phyloP scores from a whole-genome alignment of 2,329 filamentous ascomycete genomes.

The Apiospora malaysiana region DNA sequence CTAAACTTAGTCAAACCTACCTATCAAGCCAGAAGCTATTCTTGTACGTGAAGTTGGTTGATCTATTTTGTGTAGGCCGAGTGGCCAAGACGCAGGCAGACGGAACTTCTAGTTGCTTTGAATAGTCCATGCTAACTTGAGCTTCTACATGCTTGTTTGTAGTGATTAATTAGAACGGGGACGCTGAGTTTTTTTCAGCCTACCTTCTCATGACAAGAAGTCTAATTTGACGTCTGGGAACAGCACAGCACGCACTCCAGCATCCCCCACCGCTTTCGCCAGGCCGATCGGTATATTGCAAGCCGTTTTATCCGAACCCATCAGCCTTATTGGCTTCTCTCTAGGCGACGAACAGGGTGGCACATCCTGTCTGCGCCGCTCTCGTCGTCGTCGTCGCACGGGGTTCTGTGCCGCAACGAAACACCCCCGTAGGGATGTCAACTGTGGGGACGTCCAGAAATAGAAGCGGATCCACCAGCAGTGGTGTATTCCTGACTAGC shows the following conservation, averaged over 20 bases:
- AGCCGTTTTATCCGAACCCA: not conserved
- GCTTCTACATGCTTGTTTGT: not conserved
- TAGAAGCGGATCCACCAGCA: not conserved
- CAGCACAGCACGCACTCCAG: not conserved
- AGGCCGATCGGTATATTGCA: not conserved
- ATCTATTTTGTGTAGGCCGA: not conserved
- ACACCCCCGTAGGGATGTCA: not conserved
- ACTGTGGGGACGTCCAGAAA: not conserved
- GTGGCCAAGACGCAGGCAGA: not conserved
- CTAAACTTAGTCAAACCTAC: not conserved
- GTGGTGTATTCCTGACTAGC: not conserved
- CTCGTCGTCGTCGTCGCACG: not conserved
- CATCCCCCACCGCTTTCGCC: not conserved
- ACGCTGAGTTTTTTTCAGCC: not conserved
- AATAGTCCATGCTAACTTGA: not conserved
- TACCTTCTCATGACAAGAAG: not conserved
- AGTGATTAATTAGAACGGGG: not conserved
- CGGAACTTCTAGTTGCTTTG: not conserved
- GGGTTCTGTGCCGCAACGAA: not conserved
- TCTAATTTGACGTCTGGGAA: not conserved
- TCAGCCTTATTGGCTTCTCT: not conserved
- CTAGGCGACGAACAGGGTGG: not conserved
- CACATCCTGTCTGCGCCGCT: not conserved
- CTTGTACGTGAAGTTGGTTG: too few species aligned
- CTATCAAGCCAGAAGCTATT: not conserved